A percentile compares a stretch with the other conserved stretches of the same genome.
Conservation (phyloP, 2,329 filamentous ascomycete species). For the Colletotrichum kahawae region DNA sequence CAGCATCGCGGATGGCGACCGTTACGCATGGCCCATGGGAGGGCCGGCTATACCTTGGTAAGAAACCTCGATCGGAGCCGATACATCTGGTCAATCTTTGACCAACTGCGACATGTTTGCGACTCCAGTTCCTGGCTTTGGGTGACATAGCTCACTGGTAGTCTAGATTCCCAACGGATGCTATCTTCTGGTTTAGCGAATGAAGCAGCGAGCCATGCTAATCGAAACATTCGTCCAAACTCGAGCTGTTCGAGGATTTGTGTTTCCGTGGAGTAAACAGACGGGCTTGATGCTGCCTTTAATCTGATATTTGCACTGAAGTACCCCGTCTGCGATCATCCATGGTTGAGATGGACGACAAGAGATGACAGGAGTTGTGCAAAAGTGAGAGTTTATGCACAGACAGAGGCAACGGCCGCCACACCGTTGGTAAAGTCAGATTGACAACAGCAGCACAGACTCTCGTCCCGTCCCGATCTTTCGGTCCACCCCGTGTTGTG, state of each 20-base stretch:
- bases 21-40: background rate
- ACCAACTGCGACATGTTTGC: background rate
- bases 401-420: background rate
- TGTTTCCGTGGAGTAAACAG: background rate
- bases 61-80: background rate
- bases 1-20: background rate
- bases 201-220: background rate
- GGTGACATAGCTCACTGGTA: background rate
- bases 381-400: background rate
- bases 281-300: background rate
- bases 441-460: background rate
- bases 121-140: background rate
- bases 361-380: background rate
- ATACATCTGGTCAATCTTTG: background rate
- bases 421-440: background rate
- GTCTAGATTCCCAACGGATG: background rate
- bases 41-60: background rate
- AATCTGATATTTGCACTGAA: background rate
- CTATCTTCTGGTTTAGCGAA: background rate
- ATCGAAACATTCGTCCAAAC: background rate
- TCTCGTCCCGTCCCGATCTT: conserved; percentile 5
- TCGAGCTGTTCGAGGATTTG: background rate
- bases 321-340: background rate
- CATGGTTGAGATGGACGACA: background rate
- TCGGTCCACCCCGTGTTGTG: background rate